Conservation (phyloP, 2,329 filamentous ascomycete genomes). For the Metarhizium robertsii region DNA sequence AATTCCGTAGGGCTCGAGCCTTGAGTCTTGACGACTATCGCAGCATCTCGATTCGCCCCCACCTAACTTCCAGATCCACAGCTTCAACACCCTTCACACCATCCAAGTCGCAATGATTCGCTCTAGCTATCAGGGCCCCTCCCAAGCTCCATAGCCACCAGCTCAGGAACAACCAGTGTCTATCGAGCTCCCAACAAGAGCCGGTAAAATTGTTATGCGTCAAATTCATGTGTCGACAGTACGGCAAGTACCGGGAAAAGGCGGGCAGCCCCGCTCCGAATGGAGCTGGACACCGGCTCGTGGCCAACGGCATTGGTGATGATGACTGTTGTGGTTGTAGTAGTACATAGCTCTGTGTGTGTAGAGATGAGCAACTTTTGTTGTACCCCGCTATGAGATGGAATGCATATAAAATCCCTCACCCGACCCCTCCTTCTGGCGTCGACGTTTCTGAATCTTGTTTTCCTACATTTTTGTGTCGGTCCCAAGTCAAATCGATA, state of each 20-base stretch:
- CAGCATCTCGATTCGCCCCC: background rate
- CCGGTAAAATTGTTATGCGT: background rate
- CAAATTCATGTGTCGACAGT: background rate
- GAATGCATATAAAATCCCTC: slow-evolving; percentile 5
- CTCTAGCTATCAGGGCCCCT: background rate
- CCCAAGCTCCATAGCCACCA: background rate
- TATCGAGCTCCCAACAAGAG: background rate
- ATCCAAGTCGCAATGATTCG: background rate
- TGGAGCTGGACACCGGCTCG: background rate
- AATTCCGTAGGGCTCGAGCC: background rate
- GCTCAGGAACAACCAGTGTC: background rate
- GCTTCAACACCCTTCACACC: background rate
- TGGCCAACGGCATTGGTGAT: background rate
- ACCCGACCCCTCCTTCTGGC: background rate
- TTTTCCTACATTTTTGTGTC: background rate
- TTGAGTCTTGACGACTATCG: background rate
- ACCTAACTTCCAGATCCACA: background rate
- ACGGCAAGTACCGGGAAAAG: background rate
- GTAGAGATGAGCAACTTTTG: background rate
- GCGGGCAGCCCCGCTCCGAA: background rate
- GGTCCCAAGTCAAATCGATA: background rate
- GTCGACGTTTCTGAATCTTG: background rate
- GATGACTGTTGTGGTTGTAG: background rate
- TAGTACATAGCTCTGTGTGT: background rate
- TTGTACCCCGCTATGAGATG: background rate